These are phyloP conservation scores for Paecilomyces formosus DNA, from an alignment of 2,329 filamentous ascomycete genomes.

Conservation along the genomic window DNA sequence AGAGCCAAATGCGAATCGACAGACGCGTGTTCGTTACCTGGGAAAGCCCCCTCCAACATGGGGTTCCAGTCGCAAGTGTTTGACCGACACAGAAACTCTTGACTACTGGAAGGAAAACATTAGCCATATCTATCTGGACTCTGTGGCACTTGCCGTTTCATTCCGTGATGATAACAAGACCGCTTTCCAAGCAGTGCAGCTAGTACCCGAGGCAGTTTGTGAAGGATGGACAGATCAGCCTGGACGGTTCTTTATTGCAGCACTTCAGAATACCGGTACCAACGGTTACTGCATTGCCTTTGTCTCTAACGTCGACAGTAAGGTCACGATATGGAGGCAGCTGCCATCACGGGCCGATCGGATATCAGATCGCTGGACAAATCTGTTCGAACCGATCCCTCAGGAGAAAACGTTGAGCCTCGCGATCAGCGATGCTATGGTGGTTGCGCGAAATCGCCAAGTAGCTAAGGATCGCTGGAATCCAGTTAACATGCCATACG, in stretches of 20 bases:
- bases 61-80: neutral
- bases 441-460: constrained; percentile 4
- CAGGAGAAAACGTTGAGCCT: neutral
- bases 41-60: constrained; percentile 5
- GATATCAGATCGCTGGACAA: neutral
- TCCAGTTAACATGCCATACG: constrained; percentile 11
- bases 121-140: constrained; percentile 13
- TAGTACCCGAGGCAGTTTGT: constrained; percentile 6
- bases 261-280: constrained; percentile 7
- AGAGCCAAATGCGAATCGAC: constrained; percentile 10
- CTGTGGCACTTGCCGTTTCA: constrained; percentile 9
- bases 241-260: constrained; percentile 8
- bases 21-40: constrained; percentile 13
- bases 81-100: constrained; percentile 1
- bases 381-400: neutral
- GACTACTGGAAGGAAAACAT: constrained; percentile 13
- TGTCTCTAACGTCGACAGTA: neutral
- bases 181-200: constrained; percentile 9
- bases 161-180: constrained; percentile 7
- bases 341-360: neutral
- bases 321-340: constrained; percentile 1
- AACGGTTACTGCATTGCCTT: constrained; percentile 12
- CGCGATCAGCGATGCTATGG: neutral
- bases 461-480: constrained; percentile 6
- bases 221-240: neutral